Evolutionary conservation across 768 basidiomycete species (phyloP), one percentile per base, ranked within the genome.

Genomic region (Mycena crocata): DNA sequence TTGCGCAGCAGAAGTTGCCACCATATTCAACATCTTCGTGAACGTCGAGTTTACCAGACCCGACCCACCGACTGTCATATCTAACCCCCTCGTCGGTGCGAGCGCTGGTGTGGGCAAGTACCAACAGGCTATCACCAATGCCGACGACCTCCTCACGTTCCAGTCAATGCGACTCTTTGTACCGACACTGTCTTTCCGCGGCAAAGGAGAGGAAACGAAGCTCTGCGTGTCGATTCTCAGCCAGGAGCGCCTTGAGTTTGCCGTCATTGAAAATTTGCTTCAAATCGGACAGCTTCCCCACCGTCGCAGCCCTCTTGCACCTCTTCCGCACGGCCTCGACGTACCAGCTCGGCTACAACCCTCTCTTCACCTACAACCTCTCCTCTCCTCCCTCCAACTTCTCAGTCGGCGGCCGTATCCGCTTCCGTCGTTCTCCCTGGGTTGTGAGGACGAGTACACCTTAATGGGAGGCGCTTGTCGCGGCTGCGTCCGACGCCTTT

Each of bases 371-470:
- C 37, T 62, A 54, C 60, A 62, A 23, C 14, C 32, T 51, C 26
- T 1, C 37, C 40, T 44, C 49, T 1, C 52, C 35, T 55, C 51
- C 42, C 35, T 9, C 32, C 31, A 13, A 42, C 44, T 61, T 61
- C 54, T 51, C 52, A n/a, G 37, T 51, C 55, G 54, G 54, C 54
- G 66, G 54, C 28, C 17, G 59, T 62, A 56, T 60, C 66, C n/a
- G 45, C 46, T 44, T 37, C 14, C 40, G 30, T 57, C 39, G 30
- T 49, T 67, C 60, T 67, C 55, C 57, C 65, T 32, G 65, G 30
- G 12, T 1, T 24, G 28, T 51, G 17, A 45, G 45, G 35, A 56
- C 23, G 15, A 49, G 51, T 61, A 34, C 58, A 46, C 35, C 66
- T 67, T 14, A 67, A 9, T n/a, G 59, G 59, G 13, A 56, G 57